Evolutionary conservation across 2,329 filamentous ascomycete species (phyloP).

Genomic region (Epichloe uncinata): DNA sequence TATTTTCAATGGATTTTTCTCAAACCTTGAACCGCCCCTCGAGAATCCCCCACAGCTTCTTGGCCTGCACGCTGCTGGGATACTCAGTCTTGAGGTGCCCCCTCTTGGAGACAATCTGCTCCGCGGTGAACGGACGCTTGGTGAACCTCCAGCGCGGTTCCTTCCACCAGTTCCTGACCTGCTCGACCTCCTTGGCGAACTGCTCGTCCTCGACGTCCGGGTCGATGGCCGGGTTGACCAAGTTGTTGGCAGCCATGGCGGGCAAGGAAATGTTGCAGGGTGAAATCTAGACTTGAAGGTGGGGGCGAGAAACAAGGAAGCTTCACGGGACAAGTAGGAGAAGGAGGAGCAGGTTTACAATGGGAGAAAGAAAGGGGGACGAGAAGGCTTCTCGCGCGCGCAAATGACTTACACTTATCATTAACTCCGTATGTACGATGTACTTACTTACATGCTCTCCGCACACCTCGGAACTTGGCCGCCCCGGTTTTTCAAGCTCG

Average conservation of each 20-base stretch:
- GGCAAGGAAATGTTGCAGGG: no score
- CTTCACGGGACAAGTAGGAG: no score
- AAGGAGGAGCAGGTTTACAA: background rate
- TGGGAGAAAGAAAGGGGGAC: background rate
- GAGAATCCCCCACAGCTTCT: slow-evolving; percentile 89
- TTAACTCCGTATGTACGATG: background rate
- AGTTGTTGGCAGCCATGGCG: slow-evolving; percentile 48
- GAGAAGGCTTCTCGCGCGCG: background rate
- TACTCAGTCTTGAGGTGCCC: slow-evolving; percentile 80
- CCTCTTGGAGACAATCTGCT: slow-evolving; percentile 93
- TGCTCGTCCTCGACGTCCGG: slow-evolving; percentile 47
- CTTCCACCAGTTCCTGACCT: slow-evolving; percentile 88
- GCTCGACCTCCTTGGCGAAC: slow-evolving; percentile 71
- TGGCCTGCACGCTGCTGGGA: slow-evolving; percentile 74
- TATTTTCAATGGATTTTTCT: no score
- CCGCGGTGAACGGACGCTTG: slow-evolving; percentile 83
- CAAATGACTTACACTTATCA: no score
- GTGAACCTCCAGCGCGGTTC: slow-evolving; percentile 88
- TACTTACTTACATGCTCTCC: background rate
- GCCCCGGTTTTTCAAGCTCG: slow-evolving; percentile 1
- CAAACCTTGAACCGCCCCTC: slow-evolving; percentile 70
- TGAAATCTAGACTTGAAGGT: no score
- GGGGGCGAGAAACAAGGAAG: no score
- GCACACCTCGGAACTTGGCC: slow-evolving; percentile 5
- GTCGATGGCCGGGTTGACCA: slow-evolving; percentile 44